Percentiles rank a stretch among this genome's conserved stretches.
Conservation (phyloP, 495 filamentous ascomycete genomes). For the Elasticomyces elasticus region DNA sequence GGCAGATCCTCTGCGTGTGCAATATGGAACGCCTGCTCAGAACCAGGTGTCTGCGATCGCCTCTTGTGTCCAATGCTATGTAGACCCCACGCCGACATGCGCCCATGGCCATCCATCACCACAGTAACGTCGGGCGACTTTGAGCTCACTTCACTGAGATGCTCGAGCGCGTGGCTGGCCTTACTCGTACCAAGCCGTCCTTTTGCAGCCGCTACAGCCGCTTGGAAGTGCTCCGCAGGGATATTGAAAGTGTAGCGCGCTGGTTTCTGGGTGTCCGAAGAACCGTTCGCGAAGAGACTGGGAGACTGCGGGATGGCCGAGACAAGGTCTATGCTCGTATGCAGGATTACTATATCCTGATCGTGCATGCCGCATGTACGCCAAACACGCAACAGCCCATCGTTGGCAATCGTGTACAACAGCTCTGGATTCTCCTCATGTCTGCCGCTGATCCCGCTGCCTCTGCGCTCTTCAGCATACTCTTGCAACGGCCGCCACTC, state of each 20-base stretch:
- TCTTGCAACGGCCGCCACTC: constrained; percentile 55
- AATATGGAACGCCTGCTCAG: constrained; percentile 68
- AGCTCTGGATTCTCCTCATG: constrained; percentile 42
- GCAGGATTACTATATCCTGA: constrained; percentile 61
- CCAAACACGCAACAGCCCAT: constrained; percentile 77
- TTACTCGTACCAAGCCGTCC: not conserved
- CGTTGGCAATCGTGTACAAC: constrained; percentile 86
- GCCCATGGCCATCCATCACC: constrained; percentile 70
- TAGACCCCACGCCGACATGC: constrained; percentile 90
- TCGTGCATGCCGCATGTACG: constrained; percentile 64
- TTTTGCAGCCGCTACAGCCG: constrained; percentile 28
- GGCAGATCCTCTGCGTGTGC: constrained; percentile 65
- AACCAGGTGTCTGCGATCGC: constrained; percentile 42
- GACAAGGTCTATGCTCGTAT: constrained; percentile 72
- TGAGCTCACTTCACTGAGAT: constrained; percentile 78
- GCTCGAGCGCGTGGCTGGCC: constrained; percentile 49
- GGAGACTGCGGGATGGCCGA: constrained; percentile 53
- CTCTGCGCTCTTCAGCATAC: not conserved
- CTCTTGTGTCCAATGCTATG: constrained; percentile 76
- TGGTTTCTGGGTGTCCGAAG: not conserved
- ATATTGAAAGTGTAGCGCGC: constrained; percentile 65
- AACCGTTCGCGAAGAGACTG: not conserved
- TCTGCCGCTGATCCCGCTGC: constrained; percentile 11
- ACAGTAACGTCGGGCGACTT: constrained; percentile 79
- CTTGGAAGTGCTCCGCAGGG: constrained; percentile 69